Evolutionary conservation across 2,329 filamentous ascomycete genomes (phyloP).

Genomic region (Daldinia sp.): DNA sequence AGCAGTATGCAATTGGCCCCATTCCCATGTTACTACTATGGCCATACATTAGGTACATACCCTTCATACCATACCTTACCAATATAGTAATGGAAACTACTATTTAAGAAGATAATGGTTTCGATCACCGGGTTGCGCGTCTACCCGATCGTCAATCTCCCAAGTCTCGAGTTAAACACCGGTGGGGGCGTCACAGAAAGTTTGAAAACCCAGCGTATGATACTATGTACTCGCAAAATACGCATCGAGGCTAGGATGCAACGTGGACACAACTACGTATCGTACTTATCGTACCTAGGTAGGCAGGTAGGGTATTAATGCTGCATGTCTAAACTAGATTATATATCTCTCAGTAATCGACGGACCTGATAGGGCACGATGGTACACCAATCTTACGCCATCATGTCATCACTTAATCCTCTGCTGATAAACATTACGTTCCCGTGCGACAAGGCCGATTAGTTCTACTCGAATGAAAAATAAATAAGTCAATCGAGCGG

Average conservation of each 20-base stretch:
- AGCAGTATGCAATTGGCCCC: slow-evolving; percentile 2
- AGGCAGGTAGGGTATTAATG: slow-evolving; percentile 5
- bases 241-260: slow-evolving; percentile 27
- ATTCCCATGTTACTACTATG: neutral
- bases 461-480: slow-evolving; percentile 11
- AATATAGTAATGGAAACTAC: neutral
- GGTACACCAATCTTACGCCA: slow-evolving; percentile 38
- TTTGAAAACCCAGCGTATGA: slow-evolving; percentile 26
- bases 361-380: slow-evolving; percentile 30
- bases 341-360: slow-evolving; percentile 29
- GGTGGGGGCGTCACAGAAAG: slow-evolving; percentile 24
- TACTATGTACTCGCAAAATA: slow-evolving; percentile 18
- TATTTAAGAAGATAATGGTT: too few species aligned
- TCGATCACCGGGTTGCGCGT: slow-evolving; percentile 9
- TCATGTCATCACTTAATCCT: slow-evolving; percentile 33
- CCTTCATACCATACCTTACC: neutral
- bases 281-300: neutral
- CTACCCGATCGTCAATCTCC: slow-evolving; percentile 7
- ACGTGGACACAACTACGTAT: slow-evolving; percentile 29
- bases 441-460: slow-evolving; percentile 21
- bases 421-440: slow-evolving; percentile 35
- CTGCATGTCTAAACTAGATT: slow-evolving; percentile 34
- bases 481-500: neutral
- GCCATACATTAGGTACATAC: neutral
- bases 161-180: slow-evolving; percentile 31